Evolutionary conservation across 2,329 filamentous ascomycete genomes (phyloP), one percentile per base, ranked within the genome.

Genomic region (Penicillium sp.): DNA sequence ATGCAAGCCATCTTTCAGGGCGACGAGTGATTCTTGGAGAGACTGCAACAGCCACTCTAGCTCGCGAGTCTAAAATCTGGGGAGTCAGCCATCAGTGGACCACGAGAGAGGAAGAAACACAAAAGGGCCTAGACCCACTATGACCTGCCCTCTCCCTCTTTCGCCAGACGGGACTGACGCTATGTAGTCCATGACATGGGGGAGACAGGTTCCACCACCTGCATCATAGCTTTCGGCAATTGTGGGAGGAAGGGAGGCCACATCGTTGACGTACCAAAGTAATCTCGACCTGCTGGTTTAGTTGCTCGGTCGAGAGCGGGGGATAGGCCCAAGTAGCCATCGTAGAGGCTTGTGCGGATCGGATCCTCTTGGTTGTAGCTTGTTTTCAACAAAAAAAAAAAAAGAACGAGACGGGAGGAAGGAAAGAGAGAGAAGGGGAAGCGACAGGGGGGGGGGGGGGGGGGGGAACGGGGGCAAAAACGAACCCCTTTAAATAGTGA

Each of bases 1-100:
- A 66, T 93, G 84, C 3, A 97, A 80, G 50, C 89, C 88, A 54
- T 79, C 76, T 60, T 83, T 82, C 51, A 86, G 69, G 12, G 80
- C 77, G 45, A 73, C 72, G 43, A 86, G 72, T 26, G 80, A 83
- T 44, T 81, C 78, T 61, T 82, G 79, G 41, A 86, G 70, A 36
- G 81, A 76, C 13, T 70, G 66, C 18, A 85, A 73, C 28, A 85
- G 76, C 83, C 83, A 85, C 68, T 78, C 73, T 33, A 85, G 73
- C 68, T 86, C 83, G 51, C 71, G 72, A 45, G 73, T 70, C 76
- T 79, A 66, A 42, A 51, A 39, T 45, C 39, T 38, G 42, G 18
- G 26, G 32, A 44, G 49, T 44, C 47, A 45, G 29, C 29, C 29
- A 32, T 32, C 29, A 32, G 9, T 32, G 8, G 29, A 18, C 18